Evolutionary conservation across 805 yeast species (phyloP), one percentile per base, ranked within the genome.

Genomic region (Hanseniaspora thailandica): DNA sequence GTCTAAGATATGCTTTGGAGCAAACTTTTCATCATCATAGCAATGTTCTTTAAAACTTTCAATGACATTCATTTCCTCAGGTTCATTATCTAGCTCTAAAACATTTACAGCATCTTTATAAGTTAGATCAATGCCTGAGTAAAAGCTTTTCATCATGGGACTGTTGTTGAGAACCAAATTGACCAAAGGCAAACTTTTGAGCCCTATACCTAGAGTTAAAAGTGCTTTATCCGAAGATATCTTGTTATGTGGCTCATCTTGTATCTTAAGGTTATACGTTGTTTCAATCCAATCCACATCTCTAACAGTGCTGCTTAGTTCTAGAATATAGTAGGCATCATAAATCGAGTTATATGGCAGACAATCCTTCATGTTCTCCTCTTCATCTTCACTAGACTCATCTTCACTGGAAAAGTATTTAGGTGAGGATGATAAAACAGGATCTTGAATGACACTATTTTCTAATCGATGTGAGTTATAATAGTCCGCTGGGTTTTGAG

Each of bases 261-360:
- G 76, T 1, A 74, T 61, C 55, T 80, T 80, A 41, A 83, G 71
- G 55, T 83, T 81, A 61, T 78, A 84, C 0, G 94, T 89, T 0
- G 94, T 83, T 28, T 80, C 72, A 2, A 86, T 76, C 43, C 84
- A 78, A 57, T 85, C 93, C 23, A 33, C 33, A 61, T 82, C 86
- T 55, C 77, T 82, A 13, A 80, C 77, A 0, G 71, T 66, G 0
- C 72, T 71, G 51, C 73, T 73, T 17, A 78, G 71, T 10, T 76
- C 83, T 31, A 84, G 63, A 1, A 67, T 60, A 0, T 68, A 65
- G 58, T 79, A 81, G 0, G 87, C 85, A 46, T 74, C 74, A n/a
- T 71, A 67, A 51, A 75, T 60, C 9, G 41, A 55, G 15, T 54
- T 54, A 48, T 61, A 67, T 2, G 78, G 78, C 55, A 38, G 15